Base-by-base conservation (phyloP, 139 green algal species). In the Coelastrella sp. region DNA sequence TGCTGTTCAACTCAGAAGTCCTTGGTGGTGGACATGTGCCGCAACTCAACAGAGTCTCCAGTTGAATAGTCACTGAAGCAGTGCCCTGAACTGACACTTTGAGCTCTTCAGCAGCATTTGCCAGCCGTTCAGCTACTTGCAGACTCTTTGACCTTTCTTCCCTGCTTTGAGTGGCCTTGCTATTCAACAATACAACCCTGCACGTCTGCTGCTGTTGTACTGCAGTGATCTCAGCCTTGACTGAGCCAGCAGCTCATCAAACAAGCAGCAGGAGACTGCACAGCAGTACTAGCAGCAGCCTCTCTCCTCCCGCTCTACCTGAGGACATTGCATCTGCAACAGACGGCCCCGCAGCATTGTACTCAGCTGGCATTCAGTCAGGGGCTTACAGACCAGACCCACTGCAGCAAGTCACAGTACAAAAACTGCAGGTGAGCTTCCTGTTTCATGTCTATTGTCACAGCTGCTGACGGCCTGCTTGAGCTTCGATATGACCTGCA, bases 361-460 rank as follows among this genome's bases (percentile, higher is more conserved):
- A 96, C 35, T 45, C 85, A 3, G 74, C 86, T 1, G 87, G 91
- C 0, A 68, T 91, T 7, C 8, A 87, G 13, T 72, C 79, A 41
- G 91, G 91, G 0, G 30, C 90, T 6, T 93, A 92, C 71, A 88
- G 93, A 23, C 71, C 88, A 48, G 95, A 98, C 69, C 88, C 92
- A 0, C 89, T 93, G 4, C 95, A 98, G 89, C 90, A 94, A 69
- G 43, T 84, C 2, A 95, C 94, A 1, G 89, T 96, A 4, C 9
- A 86, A 9, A 89, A 89, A 59, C 86, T 98, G 50, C 90, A 95
- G 85, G 90, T 92, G 73, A 7, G 71, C 4, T n/a, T n/a, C n/a
- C n/a, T n/a, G n/a, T n/a, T n/a, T n/a, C n/a, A n/a, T n/a, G n/a
- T n/a, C n/a, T n/a, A n/a, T n/a, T n/a, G n/a, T n/a, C n/a, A n/a